phyloP scores from a whole-genome alignment of 257 asterid genomes.

The Mentha longifolia region DNA sequence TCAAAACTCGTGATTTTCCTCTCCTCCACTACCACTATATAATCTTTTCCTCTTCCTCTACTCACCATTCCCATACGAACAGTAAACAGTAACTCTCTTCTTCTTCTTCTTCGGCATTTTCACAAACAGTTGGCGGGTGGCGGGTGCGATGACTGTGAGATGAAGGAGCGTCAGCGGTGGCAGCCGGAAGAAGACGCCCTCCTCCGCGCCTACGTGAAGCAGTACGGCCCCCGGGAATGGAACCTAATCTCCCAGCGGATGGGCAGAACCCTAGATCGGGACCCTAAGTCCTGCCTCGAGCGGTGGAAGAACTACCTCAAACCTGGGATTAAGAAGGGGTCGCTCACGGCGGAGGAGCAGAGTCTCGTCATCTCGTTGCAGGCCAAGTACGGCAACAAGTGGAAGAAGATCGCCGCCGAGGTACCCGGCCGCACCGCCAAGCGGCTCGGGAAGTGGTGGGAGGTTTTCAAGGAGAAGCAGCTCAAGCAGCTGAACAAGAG shows the following conservation, averaged over 20 bases:
- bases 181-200: constrained; percentile 84
- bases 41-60: constrained; percentile 14
- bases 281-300: constrained; percentile 77
- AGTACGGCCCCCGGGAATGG: constrained; percentile 87
- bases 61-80: neutral
- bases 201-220: constrained; percentile 81
- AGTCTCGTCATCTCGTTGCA: constrained; percentile 67
- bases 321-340: constrained; percentile 77
- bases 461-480: constrained; percentile 86
- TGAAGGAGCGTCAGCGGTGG: constrained; percentile 92
- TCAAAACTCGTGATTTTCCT: neutral
- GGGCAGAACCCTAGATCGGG: constrained; percentile 68
- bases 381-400: constrained; percentile 80
- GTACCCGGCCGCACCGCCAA: constrained; percentile 90
- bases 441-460: constrained; percentile 94
- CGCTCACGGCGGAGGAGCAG: constrained; percentile 71
- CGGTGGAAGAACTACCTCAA: constrained; percentile 85
- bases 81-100: constrained; percentile 32
- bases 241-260: constrained; percentile 71
- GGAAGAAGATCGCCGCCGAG: constrained; percentile 80
- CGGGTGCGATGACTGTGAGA: constrained; percentile 27
- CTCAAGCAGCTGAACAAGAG: constrained; percentile 58
- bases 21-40: constrained; percentile 20
- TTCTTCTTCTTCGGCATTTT: neutral
- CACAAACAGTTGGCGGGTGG: neutral